Conservation (phyloP, 2,329 filamentous ascomycete genomes). For the Diaporthe australafricana region DNA sequence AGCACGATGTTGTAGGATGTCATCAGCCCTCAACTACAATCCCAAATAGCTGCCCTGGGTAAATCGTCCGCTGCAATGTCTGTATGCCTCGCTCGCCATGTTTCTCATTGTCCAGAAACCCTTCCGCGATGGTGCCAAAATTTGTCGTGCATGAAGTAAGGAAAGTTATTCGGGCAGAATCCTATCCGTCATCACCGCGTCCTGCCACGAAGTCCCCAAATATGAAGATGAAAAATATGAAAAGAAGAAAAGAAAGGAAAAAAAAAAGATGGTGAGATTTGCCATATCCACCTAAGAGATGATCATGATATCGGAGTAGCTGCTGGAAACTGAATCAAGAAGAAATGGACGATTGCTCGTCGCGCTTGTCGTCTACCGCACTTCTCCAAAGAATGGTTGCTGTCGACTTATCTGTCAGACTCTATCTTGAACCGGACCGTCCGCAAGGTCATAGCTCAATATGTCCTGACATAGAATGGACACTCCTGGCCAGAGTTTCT, state of each 20-base stretch:
- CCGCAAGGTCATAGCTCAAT: not conserved
- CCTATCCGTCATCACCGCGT: not conserved
- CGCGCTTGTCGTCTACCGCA: slow-evolving; percentile 26
- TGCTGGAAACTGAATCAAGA: not conserved
- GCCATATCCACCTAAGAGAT: not conserved
- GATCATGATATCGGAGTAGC: not conserved
- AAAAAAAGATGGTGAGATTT: not conserved
- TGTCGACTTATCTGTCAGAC: not conserved
- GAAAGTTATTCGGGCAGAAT: not conserved
- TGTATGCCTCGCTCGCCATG: not conserved
- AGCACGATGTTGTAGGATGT: slow-evolving; percentile 1
- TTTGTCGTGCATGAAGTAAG: not conserved
- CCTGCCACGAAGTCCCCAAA: not conserved
- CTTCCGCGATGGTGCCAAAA: not conserved
- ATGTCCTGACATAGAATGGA: not conserved
- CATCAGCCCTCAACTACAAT: not conserved
- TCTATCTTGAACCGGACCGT: no score
- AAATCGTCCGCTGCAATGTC: not conserved
- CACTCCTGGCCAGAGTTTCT: not conserved
- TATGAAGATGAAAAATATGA: not conserved
- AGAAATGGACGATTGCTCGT: slow-evolving; percentile 37
- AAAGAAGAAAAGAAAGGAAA: not conserved
- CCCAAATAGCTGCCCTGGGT: not conserved
- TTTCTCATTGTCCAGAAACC: not conserved
- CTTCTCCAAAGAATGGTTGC: not conserved